Evolutionary conservation across 1,139 yeast species (phyloP).

Genomic region (Meyerozyma guilliermondii): DNA sequence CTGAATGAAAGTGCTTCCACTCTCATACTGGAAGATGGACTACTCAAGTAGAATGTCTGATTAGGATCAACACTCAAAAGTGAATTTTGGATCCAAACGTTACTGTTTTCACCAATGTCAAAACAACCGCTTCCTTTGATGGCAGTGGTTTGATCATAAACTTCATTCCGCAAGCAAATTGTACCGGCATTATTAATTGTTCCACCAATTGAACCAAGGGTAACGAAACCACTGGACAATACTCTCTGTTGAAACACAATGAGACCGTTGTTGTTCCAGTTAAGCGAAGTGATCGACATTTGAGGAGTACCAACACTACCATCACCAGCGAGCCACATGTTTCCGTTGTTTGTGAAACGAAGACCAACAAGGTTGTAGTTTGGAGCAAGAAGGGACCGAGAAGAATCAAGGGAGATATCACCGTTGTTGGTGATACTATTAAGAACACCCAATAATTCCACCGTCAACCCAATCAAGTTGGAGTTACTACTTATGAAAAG

Average conservation of each 20-base stretch:
- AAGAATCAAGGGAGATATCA: constrained; percentile 3
- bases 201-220: constrained; percentile 3
- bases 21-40: constrained; percentile 12
- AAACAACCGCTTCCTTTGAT: constrained; percentile 19
- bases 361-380: constrained; percentile 2
- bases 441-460: neutral
- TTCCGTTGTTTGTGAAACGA: constrained; percentile 6
- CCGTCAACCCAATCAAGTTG: neutral
- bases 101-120: constrained; percentile 13
- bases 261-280: constrained; percentile 7
- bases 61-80: constrained; percentile 9
- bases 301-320: constrained; percentile 3
- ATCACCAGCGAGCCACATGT: constrained; percentile 5
- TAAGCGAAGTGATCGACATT: constrained; percentile 1
- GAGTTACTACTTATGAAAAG: constrained; percentile 2
- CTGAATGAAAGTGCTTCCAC: constrained; percentile 10
- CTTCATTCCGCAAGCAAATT: constrained; percentile 16
- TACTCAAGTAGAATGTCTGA: constrained; percentile 15
- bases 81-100: constrained; percentile 12
- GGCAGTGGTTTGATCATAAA: constrained; percentile 14
- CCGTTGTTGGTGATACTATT: constrained; percentile 6
- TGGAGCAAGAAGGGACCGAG: neutral
- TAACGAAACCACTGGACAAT: neutral
- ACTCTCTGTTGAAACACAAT: constrained; percentile 3
- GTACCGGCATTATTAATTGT: constrained; percentile 15